Base-by-base conservation (phyloP, 2,329 filamentous ascomycete genomes). In the Aspergillus sp. region DNA sequence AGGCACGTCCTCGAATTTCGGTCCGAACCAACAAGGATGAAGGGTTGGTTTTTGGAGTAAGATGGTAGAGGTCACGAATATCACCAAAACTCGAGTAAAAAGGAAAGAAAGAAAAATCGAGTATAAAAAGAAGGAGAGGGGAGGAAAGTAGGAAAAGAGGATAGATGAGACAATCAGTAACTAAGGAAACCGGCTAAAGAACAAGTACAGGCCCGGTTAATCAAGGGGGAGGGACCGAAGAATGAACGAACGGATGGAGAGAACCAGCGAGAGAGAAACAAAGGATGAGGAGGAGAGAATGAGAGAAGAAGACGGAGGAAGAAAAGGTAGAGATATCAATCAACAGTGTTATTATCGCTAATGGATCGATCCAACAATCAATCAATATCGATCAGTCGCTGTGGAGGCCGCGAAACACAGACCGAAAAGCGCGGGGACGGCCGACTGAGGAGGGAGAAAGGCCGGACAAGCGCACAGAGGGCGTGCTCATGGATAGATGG, bases 91-190 rank as follows among this genome's bases (percentile, higher is more conserved):
- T 27, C 23, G 23, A 25, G 23, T 25, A 3, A 7, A 25, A 9
- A 27, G n/a, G n/a, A n/a, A n/a, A n/a, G n/a, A n/a, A n/a, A n/a
- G n/a, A 27, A 27, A 27, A 12, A 22, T 22, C 20, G 20, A 22
- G 20, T 22, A 22, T 15, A 20, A 7, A n/a, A 5, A 9, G 10
- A 39, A 22, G 19, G 7, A 12, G 9, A 39, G 4, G 19, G 20
- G 6, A 38, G 33, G 33, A 45, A 44, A 43, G 51, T 55, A 56
- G 20, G 45, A 49, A 44, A 38, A 25, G 48, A 50, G 35, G 32
- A 30, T 51, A 45, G 39, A 49, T 47, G 54, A 45, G 41, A 45
- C 41, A 50, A 39, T 45, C 53, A 49, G 25, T 30, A 30, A 30
- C 10, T 12, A 30, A 30, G 25, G 25, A 30, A 30, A 30, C 25